Conservation (phyloP, 345 rosid species). For the Tarenaya hassleriana region DNA sequence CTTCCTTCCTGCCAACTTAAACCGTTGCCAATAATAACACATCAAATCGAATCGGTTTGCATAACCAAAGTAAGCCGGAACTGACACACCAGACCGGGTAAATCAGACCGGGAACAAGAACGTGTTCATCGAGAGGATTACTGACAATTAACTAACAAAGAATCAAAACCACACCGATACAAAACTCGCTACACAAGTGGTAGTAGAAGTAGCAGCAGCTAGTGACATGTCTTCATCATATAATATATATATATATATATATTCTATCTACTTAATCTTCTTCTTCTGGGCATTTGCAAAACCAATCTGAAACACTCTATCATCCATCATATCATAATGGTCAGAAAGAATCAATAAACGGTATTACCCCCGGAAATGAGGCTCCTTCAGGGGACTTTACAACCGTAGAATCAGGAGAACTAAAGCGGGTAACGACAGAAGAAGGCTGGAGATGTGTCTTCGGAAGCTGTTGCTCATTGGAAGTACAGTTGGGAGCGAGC, state of each 20-base stretch:
- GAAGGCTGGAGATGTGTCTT: slow-evolving; percentile 6
- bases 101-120: neutral
- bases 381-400: slow-evolving; percentile 1
- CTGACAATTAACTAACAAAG: neutral
- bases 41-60: no score
- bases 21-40: no score
- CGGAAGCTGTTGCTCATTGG: slow-evolving; percentile 39
- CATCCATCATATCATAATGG: neutral
- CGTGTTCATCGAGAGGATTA: neutral
- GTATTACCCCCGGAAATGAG: neutral
- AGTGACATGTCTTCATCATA: no score
- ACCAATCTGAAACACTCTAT: slow-evolving; percentile 19
- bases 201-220: neutral
- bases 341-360: slow-evolving; percentile 21
- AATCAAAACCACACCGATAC: neutral
- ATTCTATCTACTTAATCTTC: no score
- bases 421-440: slow-evolving; percentile 15
- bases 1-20: no score
- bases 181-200: slow-evolving; percentile 3
- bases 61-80: no score
- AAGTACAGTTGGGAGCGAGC: slow-evolving; percentile 52
- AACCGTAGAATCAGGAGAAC: slow-evolving; percentile 13
- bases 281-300: slow-evolving; percentile 13
- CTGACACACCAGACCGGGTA: neutral
- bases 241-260: no score